A percentile compares a stretch with the other conserved stretches of the same genome.
Conservation (phyloP, 2,329 filamentous ascomycete species). For the Xylariaceae sp. region DNA sequence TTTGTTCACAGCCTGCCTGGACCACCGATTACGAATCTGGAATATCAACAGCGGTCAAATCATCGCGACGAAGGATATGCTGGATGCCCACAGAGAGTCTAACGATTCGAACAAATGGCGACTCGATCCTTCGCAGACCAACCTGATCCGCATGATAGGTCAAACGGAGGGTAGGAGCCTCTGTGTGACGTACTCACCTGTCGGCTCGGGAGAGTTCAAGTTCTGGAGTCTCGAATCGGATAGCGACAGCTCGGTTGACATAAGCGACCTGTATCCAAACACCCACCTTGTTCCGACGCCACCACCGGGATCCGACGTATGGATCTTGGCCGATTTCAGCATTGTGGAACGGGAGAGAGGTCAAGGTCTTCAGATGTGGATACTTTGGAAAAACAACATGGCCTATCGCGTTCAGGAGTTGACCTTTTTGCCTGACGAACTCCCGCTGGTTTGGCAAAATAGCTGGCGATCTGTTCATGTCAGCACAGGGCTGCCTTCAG, state of each 20-base stretch:
- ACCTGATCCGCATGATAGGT: constrained; percentile 68
- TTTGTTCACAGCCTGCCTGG: constrained; percentile 76
- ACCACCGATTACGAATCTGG: constrained; percentile 87
- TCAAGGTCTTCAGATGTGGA: constrained; percentile 58
- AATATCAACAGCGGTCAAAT: constrained; percentile 77
- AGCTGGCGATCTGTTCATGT: constrained; percentile 66
- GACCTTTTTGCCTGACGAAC: constrained; percentile 63
- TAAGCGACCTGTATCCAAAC: constrained; percentile 67
- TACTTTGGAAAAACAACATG: constrained; percentile 80
- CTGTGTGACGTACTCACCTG: constrained; percentile 80
- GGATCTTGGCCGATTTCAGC: constrained; percentile 74
- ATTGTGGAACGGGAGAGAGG: constrained; percentile 52
- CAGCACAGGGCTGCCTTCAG: constrained; percentile 50
- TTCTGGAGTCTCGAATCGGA: constrained; percentile 75
- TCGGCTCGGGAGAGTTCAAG: constrained; percentile 86
- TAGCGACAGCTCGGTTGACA: constrained; percentile 56
- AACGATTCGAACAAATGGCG: constrained; percentile 68
- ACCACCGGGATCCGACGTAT: constrained; percentile 67
- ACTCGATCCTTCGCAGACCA: constrained; percentile 72
- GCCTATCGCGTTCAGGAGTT: constrained; percentile 70
- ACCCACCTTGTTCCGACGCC: constrained; percentile 60
- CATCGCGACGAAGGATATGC: constrained; percentile 69
- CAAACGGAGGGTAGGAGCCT: constrained; percentile 47
- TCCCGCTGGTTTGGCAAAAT: constrained; percentile 56
- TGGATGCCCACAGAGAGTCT: constrained; percentile 60